A percentile compares a stretch with the other conserved stretches of the same genome.
Conservation (phyloP, 768 basidiomycete species). For the Mycena galopus region DNA sequence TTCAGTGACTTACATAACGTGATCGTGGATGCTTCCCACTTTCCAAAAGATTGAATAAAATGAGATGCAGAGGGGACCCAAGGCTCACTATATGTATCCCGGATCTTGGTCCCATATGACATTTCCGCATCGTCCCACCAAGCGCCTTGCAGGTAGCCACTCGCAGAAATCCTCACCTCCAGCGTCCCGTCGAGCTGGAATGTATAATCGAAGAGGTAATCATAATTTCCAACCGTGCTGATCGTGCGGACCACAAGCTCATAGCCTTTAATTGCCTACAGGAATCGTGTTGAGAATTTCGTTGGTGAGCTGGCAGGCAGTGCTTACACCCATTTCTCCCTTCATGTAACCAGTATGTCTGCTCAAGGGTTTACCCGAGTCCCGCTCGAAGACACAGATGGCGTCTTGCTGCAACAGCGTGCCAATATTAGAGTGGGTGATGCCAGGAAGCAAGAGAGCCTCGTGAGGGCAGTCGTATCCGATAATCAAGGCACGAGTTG, state of each 20-base stretch:
- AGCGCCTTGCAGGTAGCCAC: slow-evolving; percentile 77
- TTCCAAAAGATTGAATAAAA: neutral
- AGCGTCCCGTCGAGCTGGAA: slow-evolving; percentile 77
- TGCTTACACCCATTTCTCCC: slow-evolving; percentile 63
- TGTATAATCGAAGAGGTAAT: slow-evolving; percentile 69
- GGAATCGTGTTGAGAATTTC: neutral
- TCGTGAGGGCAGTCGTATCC: slow-evolving; percentile 78
- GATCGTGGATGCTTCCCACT: slow-evolving; percentile 79
- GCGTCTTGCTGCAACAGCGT: slow-evolving; percentile 62
- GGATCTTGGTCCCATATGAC: slow-evolving; percentile 67
- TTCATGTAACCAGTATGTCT: slow-evolving; percentile 67
- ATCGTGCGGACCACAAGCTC: slow-evolving; percentile 68
- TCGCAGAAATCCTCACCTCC: slow-evolving; percentile 76
- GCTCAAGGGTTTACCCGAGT: slow-evolving; percentile 67
- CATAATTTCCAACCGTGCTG: slow-evolving; percentile 75
- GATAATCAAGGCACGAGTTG: slow-evolving; percentile 72
- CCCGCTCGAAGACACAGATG: slow-evolving; percentile 76
- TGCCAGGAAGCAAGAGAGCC: slow-evolving; percentile 70
- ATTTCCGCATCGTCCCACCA: slow-evolving; percentile 66
- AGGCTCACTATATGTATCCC: slow-evolving; percentile 65
- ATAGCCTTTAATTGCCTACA: slow-evolving; percentile 67
- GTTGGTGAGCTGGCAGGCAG: neutral
- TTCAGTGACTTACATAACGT: slow-evolving; percentile 56
- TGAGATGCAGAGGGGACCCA: neutral
- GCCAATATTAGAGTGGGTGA: slow-evolving; percentile 62